Conservation (phyloP, 1,284 basidiomycete species). For the Calocybe gambosa region DNA sequence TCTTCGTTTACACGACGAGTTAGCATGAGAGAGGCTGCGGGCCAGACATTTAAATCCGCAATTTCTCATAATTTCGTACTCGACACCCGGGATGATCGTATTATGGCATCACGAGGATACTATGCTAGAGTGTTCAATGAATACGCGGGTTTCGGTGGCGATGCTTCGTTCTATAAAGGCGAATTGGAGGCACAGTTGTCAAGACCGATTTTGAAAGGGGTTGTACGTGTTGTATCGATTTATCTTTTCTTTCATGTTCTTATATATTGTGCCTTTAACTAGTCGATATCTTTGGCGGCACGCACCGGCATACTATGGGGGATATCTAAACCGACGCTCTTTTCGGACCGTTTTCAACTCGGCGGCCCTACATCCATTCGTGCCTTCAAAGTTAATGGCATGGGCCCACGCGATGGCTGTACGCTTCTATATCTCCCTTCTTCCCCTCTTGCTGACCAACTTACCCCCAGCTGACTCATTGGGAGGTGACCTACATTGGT, state of each 20-base stretch:
- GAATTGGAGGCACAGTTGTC: slow-evolving; percentile 66
- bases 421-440: slow-evolving; percentile 3
- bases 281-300: slow-evolving; percentile 63
- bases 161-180: slow-evolving; percentile 68
- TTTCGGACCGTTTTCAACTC: slow-evolving; percentile 87
- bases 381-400: slow-evolving; percentile 78
- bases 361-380: slow-evolving; percentile 91
- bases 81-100: slow-evolving; percentile 78
- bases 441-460: not conserved
- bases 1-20: slow-evolving; percentile 1
- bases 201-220: slow-evolving; percentile 47
- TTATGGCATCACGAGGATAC: slow-evolving; percentile 57
- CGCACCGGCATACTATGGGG: slow-evolving; percentile 60
- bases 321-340: slow-evolving; percentile 43
- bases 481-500: slow-evolving; percentile 89
- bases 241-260: not conserved
- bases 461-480: slow-evolving; percentile 59
- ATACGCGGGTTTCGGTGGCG: slow-evolving; percentile 73
- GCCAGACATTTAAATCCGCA: slow-evolving; percentile 78
- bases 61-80: slow-evolving; percentile 73
- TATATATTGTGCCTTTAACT: not conserved
- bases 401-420: slow-evolving; percentile 83
- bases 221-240: slow-evolving; percentile 38
- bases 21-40: slow-evolving; percentile 81
- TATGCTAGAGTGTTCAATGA: slow-evolving; percentile 67